Percentiles rank a stretch among this genome's conserved stretches.
Evolutionary conservation across 306 rosid species (phyloP).

Genomic region (Psophocarpus tetragonolobus): DNA sequence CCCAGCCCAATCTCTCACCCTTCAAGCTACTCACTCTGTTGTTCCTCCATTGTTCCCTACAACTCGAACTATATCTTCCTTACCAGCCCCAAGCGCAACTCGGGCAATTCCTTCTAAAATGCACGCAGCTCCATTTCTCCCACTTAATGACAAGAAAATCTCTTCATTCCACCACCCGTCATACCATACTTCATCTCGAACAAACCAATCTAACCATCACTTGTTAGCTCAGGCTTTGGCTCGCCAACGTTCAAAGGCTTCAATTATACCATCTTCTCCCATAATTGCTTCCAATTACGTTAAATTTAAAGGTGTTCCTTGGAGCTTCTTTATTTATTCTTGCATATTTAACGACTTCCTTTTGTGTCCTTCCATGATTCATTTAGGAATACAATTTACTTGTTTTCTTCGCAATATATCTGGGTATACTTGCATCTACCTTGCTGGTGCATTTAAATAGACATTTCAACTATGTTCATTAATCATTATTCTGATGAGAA

Average conservation of each 20-base stretch:
- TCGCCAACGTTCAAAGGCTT: constrained; percentile 15
- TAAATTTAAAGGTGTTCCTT: constrained; percentile 33
- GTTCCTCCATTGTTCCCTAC: constrained; percentile 3
- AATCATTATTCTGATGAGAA: not conserved
- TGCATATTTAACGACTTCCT: not conserved
- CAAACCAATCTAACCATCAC: not conserved
- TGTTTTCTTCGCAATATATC: constrained; percentile 14
- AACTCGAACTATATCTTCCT: constrained; percentile 12
- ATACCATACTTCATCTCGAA: not conserved
- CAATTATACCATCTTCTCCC: constrained; percentile 1
- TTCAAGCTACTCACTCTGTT: constrained; percentile 9
- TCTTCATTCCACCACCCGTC: constrained; percentile 10
- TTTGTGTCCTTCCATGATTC: not conserved
- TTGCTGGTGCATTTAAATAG: constrained; percentile 10
- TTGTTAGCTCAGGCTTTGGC: constrained; percentile 21
- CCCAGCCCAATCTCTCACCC: constrained; percentile 1
- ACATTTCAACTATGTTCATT: not conserved
- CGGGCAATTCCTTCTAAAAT: constrained; percentile 7
- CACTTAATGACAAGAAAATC: constrained; percentile 11
- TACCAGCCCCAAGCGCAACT: constrained; percentile 6
- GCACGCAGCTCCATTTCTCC: not conserved
- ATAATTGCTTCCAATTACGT: not conserved
- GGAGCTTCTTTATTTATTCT: constrained; percentile 26
- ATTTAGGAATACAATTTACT: not conserved
- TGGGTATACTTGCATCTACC: constrained; percentile 5